Evolutionary conservation across 2,329 filamentous ascomycete species (phyloP), one percentile per base, ranked within the genome.

Genomic region (Alternaria longipes): DNA sequence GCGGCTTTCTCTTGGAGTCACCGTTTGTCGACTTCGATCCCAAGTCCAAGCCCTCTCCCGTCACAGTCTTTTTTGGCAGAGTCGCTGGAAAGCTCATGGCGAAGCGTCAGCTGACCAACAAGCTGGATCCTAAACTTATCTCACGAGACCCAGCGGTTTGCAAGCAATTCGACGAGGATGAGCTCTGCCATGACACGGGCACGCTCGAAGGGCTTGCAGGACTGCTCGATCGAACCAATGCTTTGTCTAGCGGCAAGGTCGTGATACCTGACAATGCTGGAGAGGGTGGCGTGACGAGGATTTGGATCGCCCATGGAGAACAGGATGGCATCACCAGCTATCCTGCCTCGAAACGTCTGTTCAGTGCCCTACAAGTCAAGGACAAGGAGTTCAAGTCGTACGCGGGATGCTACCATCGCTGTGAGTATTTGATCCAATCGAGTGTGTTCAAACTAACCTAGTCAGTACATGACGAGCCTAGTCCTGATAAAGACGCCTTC

Each of bases 271-370:
- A 82, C 9, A 76, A 76, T 30, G 75, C 72, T 20, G 80, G 81
- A n/a, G 82, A 84, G 62, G 79, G 73, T 76, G 86, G 77, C n/a
- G 86, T 92, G 56, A 85, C 81, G 63, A 85, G 87, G 53, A 74
- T 97, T 26, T 90, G 90, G 84, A 77, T 96, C 30, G 86, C 86
- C 0, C 93, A 97, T 79, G 94, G 94, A 8, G 91, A 89, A n/a
- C 83, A 75, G 4, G 94, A 97, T 77, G 83, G 83, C 70, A 85
- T 90, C 30, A 90, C 90, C 46, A 88, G 86, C 76, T 91, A 87
- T 68, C 81, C 85, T 8, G 88, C 86, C 2, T 89, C 87, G 58
- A 87, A 87, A 80, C 84, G 81, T 59, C 91, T 91, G 78, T 87
- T 89, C 62, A 85, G 89, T 22, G 72, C 79, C 65, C 80, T 85